Conservation (phyloP, 768 basidiomycete species). For the Panus rudis region DNA sequence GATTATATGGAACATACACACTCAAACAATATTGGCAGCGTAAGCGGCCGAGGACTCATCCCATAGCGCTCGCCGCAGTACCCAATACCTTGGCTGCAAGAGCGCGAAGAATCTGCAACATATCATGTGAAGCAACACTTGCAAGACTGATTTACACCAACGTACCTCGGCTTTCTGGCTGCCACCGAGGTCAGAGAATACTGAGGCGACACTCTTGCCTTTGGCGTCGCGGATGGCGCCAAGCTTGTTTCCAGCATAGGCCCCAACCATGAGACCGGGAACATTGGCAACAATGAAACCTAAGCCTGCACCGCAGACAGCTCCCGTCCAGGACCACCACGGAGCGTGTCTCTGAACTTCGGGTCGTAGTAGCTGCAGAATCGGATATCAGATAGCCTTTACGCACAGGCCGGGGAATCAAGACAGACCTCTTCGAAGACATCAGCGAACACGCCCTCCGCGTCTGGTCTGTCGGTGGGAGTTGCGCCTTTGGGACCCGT, state of each 20-base stretch:
- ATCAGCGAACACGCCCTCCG: constrained; percentile 79
- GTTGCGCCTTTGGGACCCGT: constrained; percentile 29
- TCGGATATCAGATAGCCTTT: neutral
- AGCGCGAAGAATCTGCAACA: constrained; percentile 66
- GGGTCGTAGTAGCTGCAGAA: constrained; percentile 60
- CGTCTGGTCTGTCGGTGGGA: constrained; percentile 50
- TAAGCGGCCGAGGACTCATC: no score
- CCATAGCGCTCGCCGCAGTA: constrained; percentile 35
- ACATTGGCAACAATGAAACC: constrained; percentile 59
- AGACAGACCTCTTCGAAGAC: constrained; percentile 80
- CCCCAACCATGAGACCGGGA: constrained; percentile 82
- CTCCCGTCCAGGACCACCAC: constrained; percentile 72
- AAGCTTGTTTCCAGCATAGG: constrained; percentile 81
- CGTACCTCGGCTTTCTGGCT: constrained; percentile 83
- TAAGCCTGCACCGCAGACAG: constrained; percentile 58
- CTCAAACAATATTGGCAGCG: no score
- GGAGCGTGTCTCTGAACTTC: constrained; percentile 67
- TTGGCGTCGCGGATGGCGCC: constrained; percentile 92
- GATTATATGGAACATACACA: no score
- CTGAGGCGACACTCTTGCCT: constrained; percentile 86
- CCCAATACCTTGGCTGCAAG: constrained; percentile 81
- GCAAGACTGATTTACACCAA: neutral
- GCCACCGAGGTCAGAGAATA: constrained; percentile 71
- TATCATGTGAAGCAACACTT: neutral
- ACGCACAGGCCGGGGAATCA: neutral